Evolutionary conservation across 352 stramenopile species (phyloP).

Genomic region (Phytophthora quininea): DNA sequence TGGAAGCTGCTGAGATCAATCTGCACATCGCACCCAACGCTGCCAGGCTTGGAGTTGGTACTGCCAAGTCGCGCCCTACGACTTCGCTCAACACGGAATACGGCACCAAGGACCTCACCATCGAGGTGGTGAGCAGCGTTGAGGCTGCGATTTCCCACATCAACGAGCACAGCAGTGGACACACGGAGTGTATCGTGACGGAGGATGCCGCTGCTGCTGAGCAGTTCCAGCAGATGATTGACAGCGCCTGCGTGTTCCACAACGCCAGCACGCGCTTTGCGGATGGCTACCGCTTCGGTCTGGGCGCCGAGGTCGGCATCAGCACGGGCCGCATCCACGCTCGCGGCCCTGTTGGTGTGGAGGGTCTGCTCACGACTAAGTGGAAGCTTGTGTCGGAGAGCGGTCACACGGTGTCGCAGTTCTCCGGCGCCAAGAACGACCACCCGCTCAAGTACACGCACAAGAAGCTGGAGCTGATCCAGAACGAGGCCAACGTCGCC

Average conservation of each 20-base stretch:
- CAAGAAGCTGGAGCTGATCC: slow-evolving; percentile 76
- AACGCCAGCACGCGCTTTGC: slow-evolving; percentile 96
- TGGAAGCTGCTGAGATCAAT: slow-evolving; percentile 93
- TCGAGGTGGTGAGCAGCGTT: slow-evolving; percentile 93
- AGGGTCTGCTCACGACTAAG: slow-evolving; percentile 98
- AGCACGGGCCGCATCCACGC: slow-evolving; percentile 97
- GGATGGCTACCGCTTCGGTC: slow-evolving; percentile 97
- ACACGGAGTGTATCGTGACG: slow-evolving; percentile 98
- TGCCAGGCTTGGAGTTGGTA: slow-evolving; percentile 70
- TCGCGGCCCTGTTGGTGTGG: slow-evolving; percentile 95
- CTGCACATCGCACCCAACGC: slow-evolving; percentile 92
- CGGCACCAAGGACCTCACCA: slow-evolving; percentile 92
- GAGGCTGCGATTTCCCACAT: slow-evolving; percentile 95
- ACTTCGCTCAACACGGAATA: slow-evolving; percentile 94
- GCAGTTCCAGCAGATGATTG: slow-evolving; percentile 85
- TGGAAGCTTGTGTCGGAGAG: slow-evolving; percentile 93
- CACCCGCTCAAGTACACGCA: slow-evolving; percentile 77
- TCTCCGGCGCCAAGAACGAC: slow-evolving; percentile 42
- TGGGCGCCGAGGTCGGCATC: slow-evolving; percentile 98
- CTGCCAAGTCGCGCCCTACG: slow-evolving; percentile 72
- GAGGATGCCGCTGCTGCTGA: slow-evolving; percentile 83
- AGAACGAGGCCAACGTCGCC: slow-evolving; percentile 62
- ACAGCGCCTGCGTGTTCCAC: slow-evolving; percentile 98
- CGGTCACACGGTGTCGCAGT: slow-evolving; percentile 85
- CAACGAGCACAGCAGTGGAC: slow-evolving; percentile 94